Evolutionary conservation across 1,284 basidiomycete species (phyloP).

Genomic region (Sporisorium graminicola): DNA sequence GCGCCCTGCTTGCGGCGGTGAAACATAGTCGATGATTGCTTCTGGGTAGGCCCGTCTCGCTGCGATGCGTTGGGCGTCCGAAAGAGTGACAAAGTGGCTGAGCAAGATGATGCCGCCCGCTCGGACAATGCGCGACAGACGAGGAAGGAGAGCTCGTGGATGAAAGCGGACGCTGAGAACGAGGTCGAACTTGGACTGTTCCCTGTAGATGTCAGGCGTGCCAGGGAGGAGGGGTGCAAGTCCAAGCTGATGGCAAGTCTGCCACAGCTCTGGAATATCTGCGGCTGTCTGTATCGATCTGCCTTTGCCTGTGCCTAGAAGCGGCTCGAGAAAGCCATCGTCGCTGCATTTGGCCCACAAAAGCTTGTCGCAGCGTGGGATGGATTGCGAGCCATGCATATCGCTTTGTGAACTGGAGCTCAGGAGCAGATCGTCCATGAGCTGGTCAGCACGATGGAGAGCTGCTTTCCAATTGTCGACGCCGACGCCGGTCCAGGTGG

Average conservation of each 20-base stretch:
- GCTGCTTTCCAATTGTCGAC: constrained; percentile 52
- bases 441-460: constrained; percentile 26
- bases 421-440: constrained; percentile 39
- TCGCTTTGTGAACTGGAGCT: not conserved
- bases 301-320: constrained; percentile 39
- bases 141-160: constrained; percentile 29
- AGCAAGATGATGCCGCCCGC: constrained; percentile 31
- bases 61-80: constrained; percentile 11
- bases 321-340: constrained; percentile 25
- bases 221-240: constrained; percentile 14
- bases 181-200: constrained; percentile 18
- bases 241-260: constrained; percentile 7
- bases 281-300: constrained; percentile 7
- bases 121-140: constrained; percentile 17
- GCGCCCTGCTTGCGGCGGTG: constrained; percentile 34
- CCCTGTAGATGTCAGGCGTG: too few relatives aligned
- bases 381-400: not conserved
- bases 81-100: constrained; percentile 41
- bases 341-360: constrained; percentile 46
- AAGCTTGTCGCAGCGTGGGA: constrained; percentile 22
- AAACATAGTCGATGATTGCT: constrained; percentile 29
- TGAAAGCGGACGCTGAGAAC: constrained; percentile 43
- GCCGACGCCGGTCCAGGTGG: constrained; percentile 33
- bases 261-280: constrained; percentile 6
- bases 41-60: constrained; percentile 4